A percentile compares a stretch with the other conserved stretches of the same genome.
Conservation (phyloP, 176 grass and related monocot genomes). For the Bolboschoenus planiculmis region DNA sequence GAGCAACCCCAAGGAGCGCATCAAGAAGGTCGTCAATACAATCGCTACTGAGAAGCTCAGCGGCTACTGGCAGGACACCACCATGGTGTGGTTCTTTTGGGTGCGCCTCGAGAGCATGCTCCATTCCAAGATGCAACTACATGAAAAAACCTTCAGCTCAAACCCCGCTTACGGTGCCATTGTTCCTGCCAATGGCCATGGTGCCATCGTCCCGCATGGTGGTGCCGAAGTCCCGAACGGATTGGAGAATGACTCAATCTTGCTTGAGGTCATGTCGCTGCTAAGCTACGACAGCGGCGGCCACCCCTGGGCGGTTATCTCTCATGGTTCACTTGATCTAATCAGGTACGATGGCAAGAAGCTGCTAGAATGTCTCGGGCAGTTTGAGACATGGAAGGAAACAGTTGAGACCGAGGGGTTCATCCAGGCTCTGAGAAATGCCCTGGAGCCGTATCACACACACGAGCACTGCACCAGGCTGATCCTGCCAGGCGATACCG, state of each 20-base stretch:
- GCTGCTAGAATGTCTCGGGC: constrained; percentile 21
- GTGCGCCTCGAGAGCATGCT: constrained; percentile 45
- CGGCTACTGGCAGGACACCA: constrained; percentile 31
- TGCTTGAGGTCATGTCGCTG: constrained; percentile 35
- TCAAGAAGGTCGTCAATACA: constrained; percentile 9
- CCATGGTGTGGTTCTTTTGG: constrained; percentile 52
- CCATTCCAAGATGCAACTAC: constrained; percentile 40
- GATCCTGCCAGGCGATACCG: constrained; percentile 26
- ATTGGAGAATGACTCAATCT: constrained; percentile 33
- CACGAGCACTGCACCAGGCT: constrained; percentile 33
- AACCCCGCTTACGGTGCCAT: neutral
- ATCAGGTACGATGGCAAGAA: constrained; percentile 20
- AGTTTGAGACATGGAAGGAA: constrained; percentile 31
- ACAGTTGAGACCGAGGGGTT: constrained; percentile 15
- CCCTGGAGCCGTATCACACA: constrained; percentile 24
- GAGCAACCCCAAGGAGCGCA: constrained; percentile 34
- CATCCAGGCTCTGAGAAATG: constrained; percentile 22
- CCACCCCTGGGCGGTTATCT: neutral
- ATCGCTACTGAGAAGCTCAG: constrained; percentile 34
- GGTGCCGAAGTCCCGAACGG: neutral
- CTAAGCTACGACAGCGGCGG: constrained; percentile 34
- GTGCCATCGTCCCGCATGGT: neutral
- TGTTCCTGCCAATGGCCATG: neutral
- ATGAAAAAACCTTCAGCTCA: neutral
- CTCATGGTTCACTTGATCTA: constrained; percentile 24